These are phyloP conservation scores for Elongisporangium anandrum DNA, from an alignment of 352 stramenopile species.

Conservation along the genomic window DNA sequence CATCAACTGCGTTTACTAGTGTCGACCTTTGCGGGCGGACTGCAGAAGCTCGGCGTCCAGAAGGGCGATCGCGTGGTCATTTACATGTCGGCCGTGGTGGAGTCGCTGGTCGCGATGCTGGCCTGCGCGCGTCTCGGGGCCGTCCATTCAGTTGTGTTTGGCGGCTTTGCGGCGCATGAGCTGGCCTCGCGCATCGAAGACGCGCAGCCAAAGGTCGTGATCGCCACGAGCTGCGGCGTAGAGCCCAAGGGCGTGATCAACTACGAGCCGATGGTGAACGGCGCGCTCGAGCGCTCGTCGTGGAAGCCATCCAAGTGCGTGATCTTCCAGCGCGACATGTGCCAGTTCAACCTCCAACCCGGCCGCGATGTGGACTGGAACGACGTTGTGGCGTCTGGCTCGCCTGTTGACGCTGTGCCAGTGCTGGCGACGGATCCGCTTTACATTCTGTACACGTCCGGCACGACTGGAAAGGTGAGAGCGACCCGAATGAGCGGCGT, in stretches of 20 bases:
- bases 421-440: conserved; percentile 60
- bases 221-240: conserved; percentile 67
- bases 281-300: conserved; percentile 53
- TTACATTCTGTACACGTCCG: conserved; percentile 82
- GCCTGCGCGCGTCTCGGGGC: conserved; percentile 95
- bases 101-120: conserved; percentile 96
- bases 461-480: conserved; percentile 49
- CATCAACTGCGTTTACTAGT: conserved; percentile 38
- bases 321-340: conserved; percentile 66
- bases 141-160: conserved; percentile 91
- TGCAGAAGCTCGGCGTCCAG: conserved; percentile 49
- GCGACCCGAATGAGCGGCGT: neutral
- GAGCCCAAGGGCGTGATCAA: conserved; percentile 71
- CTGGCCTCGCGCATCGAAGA: conserved; percentile 83
- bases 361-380: conserved; percentile 49
- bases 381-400: conserved; percentile 36
- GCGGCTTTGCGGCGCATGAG: conserved; percentile 83
- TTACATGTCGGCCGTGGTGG: conserved; percentile 97
- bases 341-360: conserved; percentile 36
- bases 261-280: conserved; percentile 73
- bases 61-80: conserved; percentile 94
- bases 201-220: conserved; percentile 70
- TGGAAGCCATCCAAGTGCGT: conserved; percentile 59
- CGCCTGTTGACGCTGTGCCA: conserved; percentile 31
- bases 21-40: conserved; percentile 46